These are phyloP conservation scores for Castanospermum australe DNA, from an alignment of 306 rosid genomes.

Conservation along the genomic window DNA sequence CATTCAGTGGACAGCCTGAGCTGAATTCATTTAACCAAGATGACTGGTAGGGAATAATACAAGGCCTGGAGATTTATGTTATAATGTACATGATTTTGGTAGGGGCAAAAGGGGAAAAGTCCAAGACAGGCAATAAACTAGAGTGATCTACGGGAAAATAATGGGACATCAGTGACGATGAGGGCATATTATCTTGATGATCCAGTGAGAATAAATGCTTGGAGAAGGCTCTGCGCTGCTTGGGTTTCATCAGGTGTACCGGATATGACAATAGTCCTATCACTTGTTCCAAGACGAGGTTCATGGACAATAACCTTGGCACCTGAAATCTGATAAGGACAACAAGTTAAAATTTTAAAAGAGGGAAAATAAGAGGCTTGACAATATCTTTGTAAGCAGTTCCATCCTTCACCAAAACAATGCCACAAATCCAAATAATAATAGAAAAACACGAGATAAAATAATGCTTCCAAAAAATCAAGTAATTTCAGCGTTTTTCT, in stretches of 20 bases:
- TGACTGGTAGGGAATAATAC: slow-evolving; percentile 7
- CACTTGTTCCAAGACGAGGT: slow-evolving; percentile 70
- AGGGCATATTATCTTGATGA: slow-evolving; percentile 50
- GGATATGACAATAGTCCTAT: slow-evolving; percentile 75
- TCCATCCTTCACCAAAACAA: neutral
- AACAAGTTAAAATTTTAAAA: neutral
- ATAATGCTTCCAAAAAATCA: neutral
- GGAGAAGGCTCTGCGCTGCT: slow-evolving; percentile 96
- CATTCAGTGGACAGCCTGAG: neutral
- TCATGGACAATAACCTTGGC: slow-evolving; percentile 85
- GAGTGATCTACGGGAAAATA: slow-evolving; percentile 10
- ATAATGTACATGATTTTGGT: slow-evolving; percentile 34
- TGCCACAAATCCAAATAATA: neutral
- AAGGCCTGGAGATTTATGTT: slow-evolving; percentile 29
- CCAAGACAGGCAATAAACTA: slow-evolving; percentile 9
- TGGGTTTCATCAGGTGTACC: slow-evolving; percentile 97
- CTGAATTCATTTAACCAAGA: slow-evolving; percentile 6
- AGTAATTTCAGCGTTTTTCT: neutral
- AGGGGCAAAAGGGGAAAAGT: neutral
- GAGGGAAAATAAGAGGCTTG: neutral
- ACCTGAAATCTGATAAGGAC: slow-evolving; percentile 71
- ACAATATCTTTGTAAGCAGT: neutral
- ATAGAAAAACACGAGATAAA: neutral
- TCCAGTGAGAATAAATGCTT: slow-evolving; percentile 91
- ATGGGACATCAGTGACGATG: neutral